Conservation (phyloP, 441 rosid species). For the Erysimum pusillum region DNA sequence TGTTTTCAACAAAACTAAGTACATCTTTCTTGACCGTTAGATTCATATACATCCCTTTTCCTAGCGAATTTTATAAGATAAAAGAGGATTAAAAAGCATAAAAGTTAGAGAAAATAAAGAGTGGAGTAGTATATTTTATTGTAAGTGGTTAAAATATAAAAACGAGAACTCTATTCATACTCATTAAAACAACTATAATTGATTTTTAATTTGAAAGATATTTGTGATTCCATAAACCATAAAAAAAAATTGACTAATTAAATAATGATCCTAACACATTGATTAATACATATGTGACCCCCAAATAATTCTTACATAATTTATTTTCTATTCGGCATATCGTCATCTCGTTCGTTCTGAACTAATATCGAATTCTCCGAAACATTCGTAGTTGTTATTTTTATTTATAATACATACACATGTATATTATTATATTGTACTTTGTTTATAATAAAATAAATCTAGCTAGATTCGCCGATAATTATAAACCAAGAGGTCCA, state of each 20-base stretch:
- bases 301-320: no score
- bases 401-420: no score
- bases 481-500: not conserved
- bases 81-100: not conserved
- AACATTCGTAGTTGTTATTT: no score
- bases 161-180: no score
- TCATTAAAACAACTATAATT: not conserved
- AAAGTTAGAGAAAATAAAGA: not conserved
- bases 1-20: slow-evolving; percentile 4
- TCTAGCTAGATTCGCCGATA: not conserved
- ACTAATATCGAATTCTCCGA: no score
- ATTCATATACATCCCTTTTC: not conserved
- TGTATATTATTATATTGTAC: not conserved
- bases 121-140: not conserved
- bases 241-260: no score
- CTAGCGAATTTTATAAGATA: not conserved
- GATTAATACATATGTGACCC: no score
- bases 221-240: no score
- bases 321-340: no score
- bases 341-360: no score
- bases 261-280: no score
- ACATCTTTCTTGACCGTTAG: slow-evolving; percentile 32
- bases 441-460: not conserved
- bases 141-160: not conserved
- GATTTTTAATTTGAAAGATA: no score